These are phyloP conservation scores for Microthyrium microscopicum DNA, from an alignment of 2,329 filamentous ascomycete genomes.

Conservation along the genomic window DNA sequence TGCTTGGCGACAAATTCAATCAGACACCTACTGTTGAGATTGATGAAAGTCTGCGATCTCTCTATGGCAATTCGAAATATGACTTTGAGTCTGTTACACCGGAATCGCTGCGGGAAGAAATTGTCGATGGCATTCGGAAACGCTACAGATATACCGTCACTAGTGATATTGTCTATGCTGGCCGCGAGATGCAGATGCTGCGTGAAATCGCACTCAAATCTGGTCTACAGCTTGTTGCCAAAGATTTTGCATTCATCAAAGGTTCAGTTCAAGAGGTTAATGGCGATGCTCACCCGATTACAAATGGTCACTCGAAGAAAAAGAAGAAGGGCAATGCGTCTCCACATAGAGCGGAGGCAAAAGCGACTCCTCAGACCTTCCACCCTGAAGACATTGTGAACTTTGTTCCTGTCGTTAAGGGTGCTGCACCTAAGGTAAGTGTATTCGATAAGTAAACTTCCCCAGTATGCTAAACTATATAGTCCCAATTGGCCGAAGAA, in stretches of 20 bases:
- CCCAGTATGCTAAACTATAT: slow-evolving; percentile 51
- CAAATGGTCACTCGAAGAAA: slow-evolving; percentile 28
- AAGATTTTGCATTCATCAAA: slow-evolving; percentile 51
- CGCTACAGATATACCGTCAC: slow-evolving; percentile 65
- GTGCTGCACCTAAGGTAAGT: slow-evolving; percentile 59
- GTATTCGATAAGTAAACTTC: background rate
- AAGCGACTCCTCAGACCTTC: slow-evolving; percentile 45
- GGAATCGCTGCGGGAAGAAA: slow-evolving; percentile 48
- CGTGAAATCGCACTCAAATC: slow-evolving; percentile 81
- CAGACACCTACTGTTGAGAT: slow-evolving; percentile 60
- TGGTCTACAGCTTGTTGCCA: slow-evolving; percentile 72
- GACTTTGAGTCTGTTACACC: slow-evolving; percentile 67
- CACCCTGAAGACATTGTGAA: slow-evolving; percentile 74
- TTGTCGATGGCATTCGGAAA: slow-evolving; percentile 53
- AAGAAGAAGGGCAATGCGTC: slow-evolving; percentile 40
- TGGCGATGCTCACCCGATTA: slow-evolving; percentile 11
- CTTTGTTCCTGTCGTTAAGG: slow-evolving; percentile 86
- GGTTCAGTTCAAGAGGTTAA: slow-evolving; percentile 11
- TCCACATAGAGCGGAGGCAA: slow-evolving; percentile 26
- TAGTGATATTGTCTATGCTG: slow-evolving; percentile 46
- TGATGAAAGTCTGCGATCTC: slow-evolving; percentile 52
- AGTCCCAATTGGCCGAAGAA: slow-evolving; percentile 85
- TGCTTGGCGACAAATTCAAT: slow-evolving; percentile 65
- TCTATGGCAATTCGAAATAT: slow-evolving; percentile 73
- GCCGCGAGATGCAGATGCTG: slow-evolving; percentile 68